Evolutionary conservation across 1,139 yeast genomes (phyloP), one percentile per base, ranked within the genome.

Genomic region (Lizanozyma gosingica): DNA sequence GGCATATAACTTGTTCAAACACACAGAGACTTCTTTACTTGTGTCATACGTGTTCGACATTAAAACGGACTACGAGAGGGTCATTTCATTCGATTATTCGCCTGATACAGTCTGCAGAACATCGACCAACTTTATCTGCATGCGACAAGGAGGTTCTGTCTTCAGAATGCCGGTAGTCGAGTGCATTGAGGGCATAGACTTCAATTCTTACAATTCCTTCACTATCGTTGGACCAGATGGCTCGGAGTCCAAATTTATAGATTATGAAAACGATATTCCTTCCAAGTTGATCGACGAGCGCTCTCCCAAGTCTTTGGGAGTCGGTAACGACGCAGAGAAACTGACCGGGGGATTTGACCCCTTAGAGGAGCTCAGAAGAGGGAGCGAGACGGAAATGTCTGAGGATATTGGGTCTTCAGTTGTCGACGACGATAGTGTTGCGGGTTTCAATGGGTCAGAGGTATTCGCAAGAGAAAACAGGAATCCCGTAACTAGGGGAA

Each of bases 91-190:
- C 60, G 96, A 88, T 56, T 88, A 87, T 55, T 78, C 83, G 3
- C 81, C 86, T 1, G 45, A 55, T 2, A 59, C 73, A 0, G 46
- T 39, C 6, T 65, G 65, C 18, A 60, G 60, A 36, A 70, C 76
- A 0, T 67, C 76, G n/a, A 73, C 76, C 34, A 64, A 66, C 46
- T 72, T 85, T 47, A 80, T 88, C 33, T 88, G 96, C 57, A 83
- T 88, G 83, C 67, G 95, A 47, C 94, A 86, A 53, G 83, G 94
- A 1, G 96, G 96, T 2, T 82, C 86, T 38, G 82, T 87, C 0
- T 88, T 84, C 59, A 67, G 85, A 45, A 85, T 85, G 92, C 76
- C 82, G 0, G 84, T 81, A 1, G 65, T 69, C 1, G 94, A 85
- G 55, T 76, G 83, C 40, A 79, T 82, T 33, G 79, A 79, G 37